A percentile compares a stretch with the other conserved stretches of the same genome.
These are phyloP conservation scores for Massarina eburnea DNA, from an alignment of 2,329 filamentous ascomycete genomes.

Conservation along the genomic window DNA sequence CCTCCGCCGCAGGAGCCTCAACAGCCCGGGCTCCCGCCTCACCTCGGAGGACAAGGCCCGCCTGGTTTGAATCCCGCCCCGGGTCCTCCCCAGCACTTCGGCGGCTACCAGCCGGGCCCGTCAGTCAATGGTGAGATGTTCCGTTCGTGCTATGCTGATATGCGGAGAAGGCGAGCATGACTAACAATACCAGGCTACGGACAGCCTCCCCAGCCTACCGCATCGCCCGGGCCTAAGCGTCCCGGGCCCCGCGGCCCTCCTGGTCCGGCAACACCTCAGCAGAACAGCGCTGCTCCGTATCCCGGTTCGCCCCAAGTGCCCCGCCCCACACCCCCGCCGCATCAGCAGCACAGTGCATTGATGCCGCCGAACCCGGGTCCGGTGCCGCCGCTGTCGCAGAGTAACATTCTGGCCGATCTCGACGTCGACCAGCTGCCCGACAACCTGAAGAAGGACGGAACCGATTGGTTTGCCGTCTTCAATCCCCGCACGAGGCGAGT, in stretches of 20 bases:
- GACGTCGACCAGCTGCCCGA: constrained; percentile 83
- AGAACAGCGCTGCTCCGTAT: constrained; percentile 85
- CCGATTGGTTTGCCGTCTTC: constrained; percentile 97
- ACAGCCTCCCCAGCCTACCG: constrained; percentile 80
- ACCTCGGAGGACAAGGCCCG: constrained; percentile 73
- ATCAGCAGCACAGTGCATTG: constrained; percentile 40
- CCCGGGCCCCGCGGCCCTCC: constrained; percentile 62
- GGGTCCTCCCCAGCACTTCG: constrained; percentile 68
- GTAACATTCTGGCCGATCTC: constrained; percentile 79
- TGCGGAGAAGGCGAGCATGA: not conserved
- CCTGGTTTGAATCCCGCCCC: constrained; percentile 62
- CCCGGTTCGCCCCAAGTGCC: constrained; percentile 81
- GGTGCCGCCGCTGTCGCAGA: constrained; percentile 51
- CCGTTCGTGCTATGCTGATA: not conserved
- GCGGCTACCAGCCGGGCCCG: constrained; percentile 66
- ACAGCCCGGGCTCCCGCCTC: constrained; percentile 60
- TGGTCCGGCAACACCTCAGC: constrained; percentile 85
- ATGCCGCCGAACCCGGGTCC: constrained; percentile 28
- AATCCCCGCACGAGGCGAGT: constrained; percentile 88
- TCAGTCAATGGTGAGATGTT: constrained; percentile 58
- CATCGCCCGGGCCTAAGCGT: constrained; percentile 81
- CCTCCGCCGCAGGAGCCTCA: constrained; percentile 64
- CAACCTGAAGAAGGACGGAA: constrained; percentile 83
- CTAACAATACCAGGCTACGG: constrained; percentile 64
- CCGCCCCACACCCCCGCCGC: constrained; percentile 71